Base-by-base conservation (phyloP, 805 yeast genomes). In the Jamesozyma piceae region DNA sequence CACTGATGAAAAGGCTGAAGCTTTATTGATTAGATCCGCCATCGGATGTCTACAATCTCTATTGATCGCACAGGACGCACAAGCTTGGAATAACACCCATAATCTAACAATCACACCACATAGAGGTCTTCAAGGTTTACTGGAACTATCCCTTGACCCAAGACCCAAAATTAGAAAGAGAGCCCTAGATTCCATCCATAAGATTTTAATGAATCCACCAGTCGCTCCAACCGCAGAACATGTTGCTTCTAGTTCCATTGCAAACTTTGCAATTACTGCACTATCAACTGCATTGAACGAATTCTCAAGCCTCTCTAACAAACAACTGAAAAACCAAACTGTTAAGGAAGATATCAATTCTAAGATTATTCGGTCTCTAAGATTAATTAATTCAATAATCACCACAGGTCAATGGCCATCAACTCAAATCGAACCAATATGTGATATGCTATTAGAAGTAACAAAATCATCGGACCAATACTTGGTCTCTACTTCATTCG, bases 161-260 rank as follows among this genome's bases (percentile, higher is more conserved):
- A 77, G 97, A 58, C 98, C 98, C 30, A 92, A 92, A 55, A 95
- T 92, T 11, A 78, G 98, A 62, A 86, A 83, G 74, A 81, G 97
- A 68, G 95, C 97, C 1, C 82, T 80, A 54, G 98, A 92, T 44
- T 84, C 97, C 2, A 72, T 92, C n/a, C 65, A 72, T 38, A 72
- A 69, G 3, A 67, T 92, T 26, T 66, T 92, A 46, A 50, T 65
- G 2, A 73, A 73, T 47, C 78, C 80, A 9, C 94, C 95, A 10
- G 72, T 82, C 0, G 83, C 88, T 10, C 90, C 95, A 8, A 71
- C 80, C 13, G 72, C 80, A 4, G 81, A 77, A 33, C 97, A 90
- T 58, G 81, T 85, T 32, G 95, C 86, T 6, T 71, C 88, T n/a
- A 60, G 68, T 1, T 56, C 77, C 38, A 78, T 87, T 49, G 84